Base-by-base conservation (phyloP, 805 yeast genomes). In the Monosporozyma servazzii region DNA sequence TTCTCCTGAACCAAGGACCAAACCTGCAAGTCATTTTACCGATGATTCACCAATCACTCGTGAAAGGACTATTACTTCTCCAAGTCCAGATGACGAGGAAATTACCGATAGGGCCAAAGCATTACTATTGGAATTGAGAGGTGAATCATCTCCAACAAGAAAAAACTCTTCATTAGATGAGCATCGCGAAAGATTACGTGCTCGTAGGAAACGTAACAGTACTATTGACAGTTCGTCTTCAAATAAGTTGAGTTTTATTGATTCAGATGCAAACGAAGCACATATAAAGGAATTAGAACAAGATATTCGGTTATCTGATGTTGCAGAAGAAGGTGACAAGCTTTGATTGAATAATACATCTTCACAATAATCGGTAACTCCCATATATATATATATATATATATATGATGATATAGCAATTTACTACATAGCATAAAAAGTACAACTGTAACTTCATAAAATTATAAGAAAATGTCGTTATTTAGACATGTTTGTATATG, bases 111-210 rank as follows among this genome's bases (percentile, higher is more conserved):
- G 89, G 54, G 93, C 91, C 0, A 74, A 85, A 63, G 76, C 72
- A 48, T 72, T 85, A 52, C 70, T 85, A 18, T 77, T 75, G 59
- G 89, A 82, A 58, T 68, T 85, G 21, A 71, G 90, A 59, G 73
- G 74, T 7, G 63, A 67, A 25, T 52, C 56, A 1, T 54, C 56
- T 0, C 61, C 67, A 5, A 56, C 57, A 17, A 61, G 58, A 37
- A 53, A 56, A 5, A 57, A 54, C 39, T 68, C 58, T 5, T 37
- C 51, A 2, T 30, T 61, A 9, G 60, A 58, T 39, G 66, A 62
- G 15, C 68, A 64, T 48, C 62, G 58, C 49, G 64, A 60, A 48
- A 62, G 51, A 45, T 30, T 66, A 40, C 58, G 67, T 40, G 63
- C 67, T 3, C 58, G 65, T 25, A 57, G 63, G 23, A 57, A 59